phyloP scores from a whole-genome alignment of 768 basidiomycete genomes.

The Boletus coccyginus region DNA sequence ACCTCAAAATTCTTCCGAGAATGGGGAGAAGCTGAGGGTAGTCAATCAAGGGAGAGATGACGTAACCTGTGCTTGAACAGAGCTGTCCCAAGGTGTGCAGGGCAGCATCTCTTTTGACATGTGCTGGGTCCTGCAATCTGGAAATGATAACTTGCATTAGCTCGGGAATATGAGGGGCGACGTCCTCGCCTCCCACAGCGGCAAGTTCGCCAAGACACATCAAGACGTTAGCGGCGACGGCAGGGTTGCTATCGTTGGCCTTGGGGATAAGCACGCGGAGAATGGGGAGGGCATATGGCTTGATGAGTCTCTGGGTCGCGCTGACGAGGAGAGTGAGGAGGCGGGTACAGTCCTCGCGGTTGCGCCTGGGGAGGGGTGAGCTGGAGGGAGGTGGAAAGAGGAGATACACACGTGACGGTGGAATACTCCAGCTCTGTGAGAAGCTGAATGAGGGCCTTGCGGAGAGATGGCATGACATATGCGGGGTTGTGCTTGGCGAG shows the following conservation, averaged over 20 bases:
- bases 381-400: neutral
- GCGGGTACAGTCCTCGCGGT: slow-evolving; percentile 88
- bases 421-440: slow-evolving; percentile 97
- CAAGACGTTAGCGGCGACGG: slow-evolving; percentile 88
- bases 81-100: slow-evolving; percentile 92
- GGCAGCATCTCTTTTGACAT: slow-evolving; percentile 90
- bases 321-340: slow-evolving; percentile 86
- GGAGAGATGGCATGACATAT: slow-evolving; percentile 95
- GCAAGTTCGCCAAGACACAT: slow-evolving; percentile 94
- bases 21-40: slow-evolving; percentile 88
- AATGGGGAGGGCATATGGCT: slow-evolving; percentile 93
- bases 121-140: slow-evolving; percentile 85
- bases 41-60: slow-evolving; percentile 86
- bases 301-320: slow-evolving; percentile 91
- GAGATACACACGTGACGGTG: slow-evolving; percentile 67
- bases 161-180: slow-evolving; percentile 75
- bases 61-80: slow-evolving; percentile 93
- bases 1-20: slow-evolving; percentile 79
- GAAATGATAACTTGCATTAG: slow-evolving; percentile 90
- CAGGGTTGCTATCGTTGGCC: slow-evolving; percentile 79
- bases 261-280: slow-evolving; percentile 89
- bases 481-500: slow-evolving; percentile 95
- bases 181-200: slow-evolving; percentile 91
- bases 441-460: slow-evolving; percentile 93
- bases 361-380: slow-evolving; percentile 50